phyloP scores from a whole-genome alignment of 345 rosid species.

The Arabis hirsuta region DNA sequence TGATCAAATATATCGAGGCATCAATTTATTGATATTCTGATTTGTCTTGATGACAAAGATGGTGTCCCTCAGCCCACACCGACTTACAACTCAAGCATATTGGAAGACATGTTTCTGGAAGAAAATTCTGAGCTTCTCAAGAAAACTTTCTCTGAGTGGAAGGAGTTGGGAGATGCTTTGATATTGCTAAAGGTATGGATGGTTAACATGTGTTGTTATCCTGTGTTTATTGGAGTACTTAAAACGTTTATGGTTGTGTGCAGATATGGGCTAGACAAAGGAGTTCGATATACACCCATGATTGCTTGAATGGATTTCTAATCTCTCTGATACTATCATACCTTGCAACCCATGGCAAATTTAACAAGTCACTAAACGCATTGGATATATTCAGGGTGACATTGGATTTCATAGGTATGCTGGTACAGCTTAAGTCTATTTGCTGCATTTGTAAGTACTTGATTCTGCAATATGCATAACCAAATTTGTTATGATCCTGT shows the following conservation, averaged over 20 bases:
- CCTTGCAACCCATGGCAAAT: slow-evolving; percentile 62
- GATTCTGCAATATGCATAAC: slow-evolving; percentile 6
- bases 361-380: slow-evolving; percentile 67
- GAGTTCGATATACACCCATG: slow-evolving; percentile 70
- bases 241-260: slow-evolving; percentile 29
- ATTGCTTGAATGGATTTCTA: slow-evolving; percentile 85
- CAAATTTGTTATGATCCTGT: slow-evolving; percentile 23
- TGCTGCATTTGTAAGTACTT: slow-evolving; percentile 7
- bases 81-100: slow-evolving; percentile 73
- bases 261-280: slow-evolving; percentile 94
- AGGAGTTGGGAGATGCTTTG: slow-evolving; percentile 71
- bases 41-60: slow-evolving; percentile 46
- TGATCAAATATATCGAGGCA: slow-evolving; percentile 3
- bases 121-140: slow-evolving; percentile 62
- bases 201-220: slow-evolving; percentile 17
- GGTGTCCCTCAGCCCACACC: slow-evolving; percentile 64
- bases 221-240: slow-evolving; percentile 4
- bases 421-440: slow-evolving; percentile 9
- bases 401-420: slow-evolving; percentile 76
- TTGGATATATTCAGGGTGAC: slow-evolving; percentile 74
- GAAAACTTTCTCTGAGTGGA: slow-evolving; percentile 62
- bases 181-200: slow-evolving; percentile 72
- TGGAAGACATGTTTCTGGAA: slow-evolving; percentile 84
- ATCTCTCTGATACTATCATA: slow-evolving; percentile 70
- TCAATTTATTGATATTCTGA: slow-evolving; percentile 14